A percentile compares a stretch with the other conserved stretches of the same genome.
phyloP scores from a whole-genome alignment of 2,329 filamentous ascomycete species.

The Ascochyta fabae region DNA sequence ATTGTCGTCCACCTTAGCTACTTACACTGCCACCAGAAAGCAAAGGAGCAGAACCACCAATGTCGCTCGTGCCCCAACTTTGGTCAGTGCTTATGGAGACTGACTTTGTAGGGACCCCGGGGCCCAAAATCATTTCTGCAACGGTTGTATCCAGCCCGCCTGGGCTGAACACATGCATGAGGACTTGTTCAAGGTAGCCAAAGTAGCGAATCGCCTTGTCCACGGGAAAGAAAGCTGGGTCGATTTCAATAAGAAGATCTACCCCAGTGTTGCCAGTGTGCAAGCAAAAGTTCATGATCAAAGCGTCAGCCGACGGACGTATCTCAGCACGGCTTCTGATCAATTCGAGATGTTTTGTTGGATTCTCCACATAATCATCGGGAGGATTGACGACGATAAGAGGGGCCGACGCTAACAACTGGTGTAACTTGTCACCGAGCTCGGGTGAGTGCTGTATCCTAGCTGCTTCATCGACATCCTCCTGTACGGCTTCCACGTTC shows the following conservation, averaged over 20 bases:
- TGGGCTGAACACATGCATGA: background rate
- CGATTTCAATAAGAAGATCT: conserved; percentile 2
- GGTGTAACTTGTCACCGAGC: background rate
- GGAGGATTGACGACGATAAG: background rate
- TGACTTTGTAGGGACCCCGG: background rate
- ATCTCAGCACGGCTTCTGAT: conserved; percentile 5
- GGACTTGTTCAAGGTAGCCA: background rate
- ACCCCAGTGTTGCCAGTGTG: conserved; percentile 3
- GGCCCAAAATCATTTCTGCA: background rate
- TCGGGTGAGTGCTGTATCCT: background rate
- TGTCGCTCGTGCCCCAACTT: conserved; percentile 1
- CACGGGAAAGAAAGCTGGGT: background rate
- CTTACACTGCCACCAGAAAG: background rate
- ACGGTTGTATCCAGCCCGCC: background rate
- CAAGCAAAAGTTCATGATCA: conserved; percentile 6
- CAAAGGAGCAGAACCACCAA: background rate
- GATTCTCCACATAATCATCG: background rate
- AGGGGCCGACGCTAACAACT: background rate
- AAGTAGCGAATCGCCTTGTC: background rate
- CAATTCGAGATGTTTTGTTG: background rate
- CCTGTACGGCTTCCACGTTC: background rate
- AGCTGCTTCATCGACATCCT: background rate
- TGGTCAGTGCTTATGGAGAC: conserved; percentile 2
- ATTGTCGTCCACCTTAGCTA: background rate
- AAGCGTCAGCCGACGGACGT: background rate